Evolutionary conservation across 805 yeast species (phyloP).

Genomic region (Cyberlindnera mississippiensis): DNA sequence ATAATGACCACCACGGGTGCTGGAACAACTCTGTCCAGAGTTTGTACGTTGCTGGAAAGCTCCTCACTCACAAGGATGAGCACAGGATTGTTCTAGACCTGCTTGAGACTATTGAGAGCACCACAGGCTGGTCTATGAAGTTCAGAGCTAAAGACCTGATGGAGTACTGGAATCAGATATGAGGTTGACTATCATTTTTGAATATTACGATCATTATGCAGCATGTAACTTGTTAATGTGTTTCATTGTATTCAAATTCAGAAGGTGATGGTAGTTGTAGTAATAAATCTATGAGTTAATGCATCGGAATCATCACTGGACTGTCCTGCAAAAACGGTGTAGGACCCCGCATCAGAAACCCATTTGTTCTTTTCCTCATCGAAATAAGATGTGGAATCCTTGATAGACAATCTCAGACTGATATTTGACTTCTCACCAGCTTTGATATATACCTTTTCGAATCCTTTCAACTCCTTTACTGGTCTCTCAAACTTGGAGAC

Average conservation of each 20-base stretch:
- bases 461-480: conserved; percentile 54
- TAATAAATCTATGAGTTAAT: conserved; percentile 12
- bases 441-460: conserved; percentile 42
- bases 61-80: conserved; percentile 25
- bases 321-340: conserved; percentile 45
- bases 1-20: conserved; percentile 24
- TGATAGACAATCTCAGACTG: conserved; percentile 34
- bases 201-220: too few relatives aligned
- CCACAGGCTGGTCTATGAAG: conserved; percentile 33
- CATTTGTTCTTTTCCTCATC: conserved; percentile 46
- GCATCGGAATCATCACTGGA: conserved; percentile 27
- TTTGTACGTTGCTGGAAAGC: conserved; percentile 23
- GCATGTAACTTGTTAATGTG: too few relatives aligned
- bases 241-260: too few relatives aligned
- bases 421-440: conserved; percentile 41
- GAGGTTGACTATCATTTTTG: too few relatives aligned
- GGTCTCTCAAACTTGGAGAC: conserved; percentile 42
- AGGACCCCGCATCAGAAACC: conserved; percentile 48
- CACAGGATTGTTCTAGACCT: conserved; percentile 29
- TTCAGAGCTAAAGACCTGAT: conserved; percentile 29
- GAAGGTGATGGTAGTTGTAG: conserved; percentile 3
- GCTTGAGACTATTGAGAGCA: conserved; percentile 26
- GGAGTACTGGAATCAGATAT: conserved; percentile 26
- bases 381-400: conserved; percentile 50
- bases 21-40: conserved; percentile 25